Evolutionary conservation across 805 yeast genomes (phyloP).

Genomic region (Monosporozyma unispora): DNA sequence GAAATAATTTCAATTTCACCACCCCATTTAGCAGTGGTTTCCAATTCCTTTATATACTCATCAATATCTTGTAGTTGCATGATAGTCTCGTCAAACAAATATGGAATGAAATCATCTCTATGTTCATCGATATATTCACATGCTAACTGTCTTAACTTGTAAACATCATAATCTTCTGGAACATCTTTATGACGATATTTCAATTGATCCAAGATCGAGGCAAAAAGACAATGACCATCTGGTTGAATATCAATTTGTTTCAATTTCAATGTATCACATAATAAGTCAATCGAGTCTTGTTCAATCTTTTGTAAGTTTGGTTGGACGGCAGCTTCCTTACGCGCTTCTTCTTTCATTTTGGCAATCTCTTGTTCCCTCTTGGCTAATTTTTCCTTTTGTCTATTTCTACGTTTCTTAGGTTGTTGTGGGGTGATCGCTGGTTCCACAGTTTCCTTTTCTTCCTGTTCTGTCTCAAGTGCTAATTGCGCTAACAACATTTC

Average conservation of each 20-base stretch:
- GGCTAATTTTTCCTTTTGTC: constrained; percentile 79
- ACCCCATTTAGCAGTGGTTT: constrained; percentile 88
- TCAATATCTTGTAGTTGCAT: constrained; percentile 54
- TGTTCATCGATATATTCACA: constrained; percentile 57
- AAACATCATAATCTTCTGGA: constrained; percentile 11
- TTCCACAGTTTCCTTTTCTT: constrained; percentile 9
- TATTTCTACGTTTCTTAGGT: constrained; percentile 46
- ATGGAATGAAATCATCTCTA: constrained; percentile 69
- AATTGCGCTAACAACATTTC: constrained; percentile 57
- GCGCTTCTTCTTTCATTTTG: constrained; percentile 56
- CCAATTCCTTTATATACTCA: constrained; percentile 59
- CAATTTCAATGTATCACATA: constrained; percentile 44
- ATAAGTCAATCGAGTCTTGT: constrained; percentile 48
- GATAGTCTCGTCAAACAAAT: constrained; percentile 70
- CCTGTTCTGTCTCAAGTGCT: constrained; percentile 17
- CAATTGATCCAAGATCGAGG: constrained; percentile 76
- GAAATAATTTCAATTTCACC: constrained; percentile 90
- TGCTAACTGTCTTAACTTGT: constrained; percentile 53
- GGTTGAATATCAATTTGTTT: constrained; percentile 64
- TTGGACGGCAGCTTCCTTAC: constrained; percentile 52
- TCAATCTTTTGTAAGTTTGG: constrained; percentile 70
- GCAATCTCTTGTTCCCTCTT: constrained; percentile 63
- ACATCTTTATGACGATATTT: constrained; percentile 38
- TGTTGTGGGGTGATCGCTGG: constrained; percentile 6
- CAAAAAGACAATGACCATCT: constrained; percentile 91